Evolutionary conservation across 805 yeast genomes (phyloP).

Genomic region (Hanseniaspora valbyensis): DNA sequence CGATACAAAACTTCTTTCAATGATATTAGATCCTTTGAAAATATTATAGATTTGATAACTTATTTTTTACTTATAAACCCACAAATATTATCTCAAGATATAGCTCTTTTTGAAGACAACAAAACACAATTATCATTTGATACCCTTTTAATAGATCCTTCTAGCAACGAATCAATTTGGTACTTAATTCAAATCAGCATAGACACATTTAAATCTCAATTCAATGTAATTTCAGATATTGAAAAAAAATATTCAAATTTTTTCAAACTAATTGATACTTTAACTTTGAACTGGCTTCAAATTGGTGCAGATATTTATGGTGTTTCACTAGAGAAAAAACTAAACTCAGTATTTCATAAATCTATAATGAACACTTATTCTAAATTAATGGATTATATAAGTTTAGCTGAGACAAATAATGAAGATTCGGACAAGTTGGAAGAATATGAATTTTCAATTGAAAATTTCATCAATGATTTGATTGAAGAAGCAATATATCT

Average conservation of each 20-base stretch:
- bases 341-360: not conserved
- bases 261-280: not conserved
- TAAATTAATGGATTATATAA: not conserved
- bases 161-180: conserved; percentile 8
- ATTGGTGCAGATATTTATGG: conserved; percentile 15
- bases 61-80: conserved; percentile 9
- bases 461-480: not conserved
- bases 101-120: not conserved
- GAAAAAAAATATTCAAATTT: not conserved
- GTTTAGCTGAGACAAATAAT: not conserved
- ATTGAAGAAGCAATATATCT: not conserved
- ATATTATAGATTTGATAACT: conserved; percentile 3
- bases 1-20: not conserved
- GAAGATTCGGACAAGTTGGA: not conserved
- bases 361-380: not conserved
- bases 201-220: not conserved
- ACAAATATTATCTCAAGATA: conserved; percentile 1
- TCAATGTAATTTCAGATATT: not conserved
- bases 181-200: not conserved
- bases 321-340: not conserved
- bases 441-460: not conserved
- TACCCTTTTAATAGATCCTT: not conserved
- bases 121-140: not conserved
- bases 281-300: conserved; percentile 12
- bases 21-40: not conserved